phyloP scores from a whole-genome alignment of 2,329 filamentous ascomycete species.

The Fusarium zealandicum region DNA sequence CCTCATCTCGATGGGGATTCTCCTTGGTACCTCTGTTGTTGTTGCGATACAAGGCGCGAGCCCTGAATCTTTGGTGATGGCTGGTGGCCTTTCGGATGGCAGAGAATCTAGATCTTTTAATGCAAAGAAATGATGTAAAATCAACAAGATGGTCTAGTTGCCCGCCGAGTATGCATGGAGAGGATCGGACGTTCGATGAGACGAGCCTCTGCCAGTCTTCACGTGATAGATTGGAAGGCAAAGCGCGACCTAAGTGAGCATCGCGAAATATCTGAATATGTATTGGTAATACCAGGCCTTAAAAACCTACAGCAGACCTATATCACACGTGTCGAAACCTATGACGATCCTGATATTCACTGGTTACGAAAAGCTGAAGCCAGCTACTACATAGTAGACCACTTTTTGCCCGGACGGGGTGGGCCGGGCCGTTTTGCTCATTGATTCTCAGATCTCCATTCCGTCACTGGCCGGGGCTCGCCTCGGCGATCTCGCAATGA shows the following conservation, averaged over 20 bases:
- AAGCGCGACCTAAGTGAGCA: too few relatives aligned
- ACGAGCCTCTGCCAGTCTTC: too few relatives aligned
- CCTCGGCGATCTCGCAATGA: slow-evolving; percentile 24
- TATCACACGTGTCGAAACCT: slow-evolving; percentile 5
- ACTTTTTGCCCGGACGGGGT: slow-evolving; percentile 2
- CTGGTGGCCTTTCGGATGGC: slow-evolving; percentile 20
- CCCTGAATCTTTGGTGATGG: slow-evolving; percentile 3
- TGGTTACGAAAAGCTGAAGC: slow-evolving; percentile 16
- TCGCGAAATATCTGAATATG: background rate
- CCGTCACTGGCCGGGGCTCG: slow-evolving; percentile 16
- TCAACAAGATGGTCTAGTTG: background rate
- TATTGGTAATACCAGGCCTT: slow-evolving; percentile 1
- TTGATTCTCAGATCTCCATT: slow-evolving; percentile 7
- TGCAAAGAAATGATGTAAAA: slow-evolving; percentile 34
- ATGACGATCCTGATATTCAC: slow-evolving; percentile 12
- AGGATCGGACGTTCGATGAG: too few relatives aligned
- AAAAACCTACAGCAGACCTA: background rate
- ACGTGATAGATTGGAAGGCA: too few relatives aligned
- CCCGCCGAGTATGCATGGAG: too few relatives aligned
- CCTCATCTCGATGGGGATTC: background rate
- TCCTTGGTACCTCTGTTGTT: slow-evolving; percentile 4
- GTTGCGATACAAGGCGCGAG: background rate
- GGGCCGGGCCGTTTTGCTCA: slow-evolving; percentile 14
- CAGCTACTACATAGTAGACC: background rate
- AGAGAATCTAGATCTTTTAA: slow-evolving; percentile 41